Evolutionary conservation across 345 rosid species (phyloP).

Genomic region (Sonneratia caseolaris): DNA sequence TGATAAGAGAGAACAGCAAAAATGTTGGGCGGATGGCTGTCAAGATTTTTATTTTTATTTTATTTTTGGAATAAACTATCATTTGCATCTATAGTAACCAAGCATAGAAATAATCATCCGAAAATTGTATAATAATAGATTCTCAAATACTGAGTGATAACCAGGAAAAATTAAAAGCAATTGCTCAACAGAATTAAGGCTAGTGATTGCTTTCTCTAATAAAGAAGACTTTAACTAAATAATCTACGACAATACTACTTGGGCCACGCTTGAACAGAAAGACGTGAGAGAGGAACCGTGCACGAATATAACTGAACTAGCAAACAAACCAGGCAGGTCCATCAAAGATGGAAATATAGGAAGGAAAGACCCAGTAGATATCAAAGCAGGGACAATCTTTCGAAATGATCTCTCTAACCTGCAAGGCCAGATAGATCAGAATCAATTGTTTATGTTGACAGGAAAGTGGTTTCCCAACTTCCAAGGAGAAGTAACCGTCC

Average conservation of each 20-base stretch:
- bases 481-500: not conserved
- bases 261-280: not conserved
- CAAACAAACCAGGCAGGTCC: slow-evolving; percentile 77
- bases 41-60: too few species aligned
- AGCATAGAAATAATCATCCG: not conserved
- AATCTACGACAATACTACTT: not conserved
- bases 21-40: not conserved
- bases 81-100: not conserved
- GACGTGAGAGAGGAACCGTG: not conserved
- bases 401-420: slow-evolving; percentile 73
- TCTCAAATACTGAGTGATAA: not conserved
- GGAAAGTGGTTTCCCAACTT: not conserved
- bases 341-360: slow-evolving; percentile 77
- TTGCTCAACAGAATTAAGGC: not conserved
- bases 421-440: slow-evolving; percentile 17
- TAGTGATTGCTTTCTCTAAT: not conserved
- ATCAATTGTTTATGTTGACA: not conserved
- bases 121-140: not conserved
- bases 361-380: slow-evolving; percentile 87
- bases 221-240: not conserved
- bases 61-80: not conserved
- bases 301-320: not conserved
- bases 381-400: slow-evolving; percentile 63
- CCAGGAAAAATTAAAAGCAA: not conserved
- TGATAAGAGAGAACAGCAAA: not conserved